Percentiles rank a stretch among this genome's conserved stretches.
Conservation (phyloP, 345 rosid species). For the Eucalyptus curtisii region DNA sequence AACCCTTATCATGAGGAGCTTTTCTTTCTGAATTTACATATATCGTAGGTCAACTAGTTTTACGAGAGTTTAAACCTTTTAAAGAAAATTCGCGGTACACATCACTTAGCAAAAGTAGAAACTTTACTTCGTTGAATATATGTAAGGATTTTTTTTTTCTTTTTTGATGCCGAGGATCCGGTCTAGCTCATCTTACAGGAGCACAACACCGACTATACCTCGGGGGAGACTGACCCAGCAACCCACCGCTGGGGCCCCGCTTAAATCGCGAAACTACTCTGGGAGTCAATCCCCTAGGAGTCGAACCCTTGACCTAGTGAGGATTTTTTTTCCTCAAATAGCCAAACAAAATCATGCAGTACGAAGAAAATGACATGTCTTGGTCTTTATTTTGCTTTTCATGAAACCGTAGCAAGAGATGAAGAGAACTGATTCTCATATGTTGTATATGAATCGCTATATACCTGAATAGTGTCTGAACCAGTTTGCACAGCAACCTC, state of each 20-base stretch:
- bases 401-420: background rate
- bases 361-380: background rate
- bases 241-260: too few species aligned
- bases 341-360: background rate
- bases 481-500: slow-evolving; percentile 60
- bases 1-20: background rate
- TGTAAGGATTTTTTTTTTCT: background rate
- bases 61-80: background rate
- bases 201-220: too few species aligned
- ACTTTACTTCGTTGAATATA: background rate
- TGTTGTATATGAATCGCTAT: background rate
- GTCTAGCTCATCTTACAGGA: too few species aligned
- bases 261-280: too few species aligned
- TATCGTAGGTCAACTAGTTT: background rate
- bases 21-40: background rate
- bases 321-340: background rate
- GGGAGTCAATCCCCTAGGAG: too few species aligned
- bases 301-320: too few species aligned
- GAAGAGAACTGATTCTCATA: background rate
- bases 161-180: too few species aligned
- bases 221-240: too few species aligned
- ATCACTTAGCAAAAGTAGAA: background rate
- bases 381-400: background rate
- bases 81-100: background rate
- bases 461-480: slow-evolving; percentile 52